phyloP scores from a whole-genome alignment of 495 filamentous ascomycete species.

The Lophiostoma macrostomum region DNA sequence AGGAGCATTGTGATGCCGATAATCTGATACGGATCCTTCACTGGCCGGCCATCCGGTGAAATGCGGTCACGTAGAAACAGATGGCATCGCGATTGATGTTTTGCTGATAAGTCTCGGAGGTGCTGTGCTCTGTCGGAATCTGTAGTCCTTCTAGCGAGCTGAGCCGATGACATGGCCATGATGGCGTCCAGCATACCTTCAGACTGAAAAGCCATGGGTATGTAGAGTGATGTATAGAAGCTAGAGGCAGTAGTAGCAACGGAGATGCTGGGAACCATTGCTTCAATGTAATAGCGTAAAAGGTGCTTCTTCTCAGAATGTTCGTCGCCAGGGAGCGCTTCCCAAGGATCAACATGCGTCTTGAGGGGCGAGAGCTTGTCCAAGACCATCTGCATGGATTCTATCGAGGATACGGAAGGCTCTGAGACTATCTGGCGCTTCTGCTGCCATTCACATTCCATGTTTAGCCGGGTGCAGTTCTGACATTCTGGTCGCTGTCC shows the following conservation, averaged over 20 bases:
- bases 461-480: conserved; percentile 24
- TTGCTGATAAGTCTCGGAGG: conserved; percentile 12
- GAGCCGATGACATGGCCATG: conserved; percentile 25
- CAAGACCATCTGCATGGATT: not conserved
- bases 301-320: conserved; percentile 10
- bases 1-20: conserved; percentile 23
- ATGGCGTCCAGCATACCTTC: conserved; percentile 29
- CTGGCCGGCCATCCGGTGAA: conserved; percentile 2
- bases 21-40: conserved; percentile 20
- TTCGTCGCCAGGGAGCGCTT: conserved; percentile 3
- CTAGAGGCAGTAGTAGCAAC: conserved; percentile 23
- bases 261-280: conserved; percentile 25
- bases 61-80: conserved; percentile 15
- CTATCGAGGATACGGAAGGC: not conserved
- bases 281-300: conserved; percentile 26
- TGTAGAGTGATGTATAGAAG: conserved; percentile 28
- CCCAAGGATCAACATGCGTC: conserved; percentile 19
- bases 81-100: conserved; percentile 23
- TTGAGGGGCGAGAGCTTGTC: not conserved
- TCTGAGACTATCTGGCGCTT: conserved; percentile 15
- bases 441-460: conserved; percentile 23
- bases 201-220: conserved; percentile 23
- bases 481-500: conserved; percentile 18
- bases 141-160: conserved; percentile 18
- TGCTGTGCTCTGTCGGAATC: conserved; percentile 22